Base-by-base conservation (phyloP, 495 filamentous ascomycete species). In the Lentithecium fluviatile region DNA sequence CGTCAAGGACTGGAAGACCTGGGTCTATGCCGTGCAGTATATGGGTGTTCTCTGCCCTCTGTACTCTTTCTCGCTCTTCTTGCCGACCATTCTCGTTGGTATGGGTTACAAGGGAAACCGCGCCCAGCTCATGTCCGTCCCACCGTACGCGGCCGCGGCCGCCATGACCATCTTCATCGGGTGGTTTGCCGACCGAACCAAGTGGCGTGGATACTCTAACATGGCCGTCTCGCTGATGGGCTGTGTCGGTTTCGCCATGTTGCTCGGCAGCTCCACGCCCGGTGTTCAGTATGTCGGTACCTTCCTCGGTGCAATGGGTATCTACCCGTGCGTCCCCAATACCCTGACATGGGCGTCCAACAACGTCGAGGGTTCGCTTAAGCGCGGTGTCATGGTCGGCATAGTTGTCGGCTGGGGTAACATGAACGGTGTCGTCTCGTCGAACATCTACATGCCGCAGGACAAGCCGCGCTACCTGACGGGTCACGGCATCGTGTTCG, bases 301-400 rank as follows among this genome's bases (percentile, higher is more conserved):
- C 0, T 97, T 95, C 76, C 78, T 97, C 1, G 90, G 85, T 8
- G 92, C 93, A 0, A 74, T 91, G 56, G 93, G 93, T 0, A 96
- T 97, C 68, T 97, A 96, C 68, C 93, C 93, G 0, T 87, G 83
- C 70, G 90, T 96, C 59, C 73, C 93, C n/a, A 95, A 96, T 70
- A 94, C 91, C 0, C 89, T 97, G 57, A 83, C 85, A 26, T 97
- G 93, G 93, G 74, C 86, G 13, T 84, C 83, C 50, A 97, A 97
- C 74, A 97, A 97, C 64, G 83, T 83, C 21, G 93, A 96, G 74
- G 93, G 93, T 17, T 87, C 91, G 2, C 94, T 95, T 75, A 96
- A 96, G 78, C 83, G 93, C 21, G 93, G 92, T 24, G 85, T 95
- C 8, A 87, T 88, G 2, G 73, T 95, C 4, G 91, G 92, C 0